Conservation (phyloP, 225 moss, liverwort and hornwort species). For the Polytrichum formosum region DNA sequence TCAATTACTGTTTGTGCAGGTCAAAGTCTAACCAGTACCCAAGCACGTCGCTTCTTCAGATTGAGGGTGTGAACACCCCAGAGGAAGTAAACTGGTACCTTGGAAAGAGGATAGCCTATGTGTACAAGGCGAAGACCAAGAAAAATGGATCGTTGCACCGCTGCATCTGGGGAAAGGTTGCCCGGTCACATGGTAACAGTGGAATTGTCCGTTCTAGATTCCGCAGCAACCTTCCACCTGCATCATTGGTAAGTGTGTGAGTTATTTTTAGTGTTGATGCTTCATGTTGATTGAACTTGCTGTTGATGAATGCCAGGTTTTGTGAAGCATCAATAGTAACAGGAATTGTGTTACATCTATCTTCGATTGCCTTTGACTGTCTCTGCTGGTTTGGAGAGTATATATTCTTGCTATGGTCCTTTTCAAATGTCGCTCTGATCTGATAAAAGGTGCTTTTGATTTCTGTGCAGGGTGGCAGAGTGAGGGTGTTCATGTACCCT, state of each 20-base stretch:
- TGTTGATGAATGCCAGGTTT: too few species aligned
- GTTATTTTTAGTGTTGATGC: not conserved
- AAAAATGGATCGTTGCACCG: constrained; percentile 56
- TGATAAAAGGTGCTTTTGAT: not conserved
- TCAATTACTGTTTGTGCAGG: constrained; percentile 17
- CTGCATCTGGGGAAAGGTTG: constrained; percentile 63
- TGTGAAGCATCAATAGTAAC: too few species aligned
- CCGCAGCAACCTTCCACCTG: constrained; percentile 58
- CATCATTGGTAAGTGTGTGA: constrained; percentile 34
- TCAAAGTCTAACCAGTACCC: constrained; percentile 66
- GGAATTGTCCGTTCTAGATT: constrained; percentile 58
- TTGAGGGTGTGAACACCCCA: constrained; percentile 76
- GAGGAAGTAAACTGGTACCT: constrained; percentile 59
- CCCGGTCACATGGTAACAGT: constrained; percentile 55
- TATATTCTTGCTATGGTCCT: not conserved
- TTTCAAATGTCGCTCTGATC: not conserved
- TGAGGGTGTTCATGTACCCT: constrained; percentile 46
- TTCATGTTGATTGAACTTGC: too few species aligned
- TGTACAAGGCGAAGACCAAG: constrained; percentile 40
- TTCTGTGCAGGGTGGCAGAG: constrained; percentile 36
- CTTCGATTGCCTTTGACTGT: not conserved
- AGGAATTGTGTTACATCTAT: not conserved
- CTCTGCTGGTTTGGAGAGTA: too few species aligned
- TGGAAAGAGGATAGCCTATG: constrained; percentile 12
- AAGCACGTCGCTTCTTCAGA: constrained; percentile 75